Evolutionary conservation across 1,284 basidiomycete species (phyloP), one percentile per base, ranked within the genome.

Genomic region (Trichosporon sp.): DNA sequence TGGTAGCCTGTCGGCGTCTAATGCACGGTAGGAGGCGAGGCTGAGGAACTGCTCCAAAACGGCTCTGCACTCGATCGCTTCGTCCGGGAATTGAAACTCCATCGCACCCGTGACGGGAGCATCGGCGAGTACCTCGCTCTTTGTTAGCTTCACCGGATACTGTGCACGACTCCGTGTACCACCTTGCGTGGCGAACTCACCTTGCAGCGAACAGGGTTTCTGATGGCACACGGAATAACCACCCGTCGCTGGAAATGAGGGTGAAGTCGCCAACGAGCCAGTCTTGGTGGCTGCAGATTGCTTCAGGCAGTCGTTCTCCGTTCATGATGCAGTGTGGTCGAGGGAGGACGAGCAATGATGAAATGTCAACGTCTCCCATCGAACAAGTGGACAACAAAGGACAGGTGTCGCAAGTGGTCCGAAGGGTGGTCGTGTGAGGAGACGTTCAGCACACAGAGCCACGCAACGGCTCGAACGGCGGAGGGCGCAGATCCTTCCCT

Each of bases 231-330:
- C 32, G 18, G 3, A 62, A 25, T 7, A 31, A n/a, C 60, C 32
- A 34, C 18, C 60, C 60, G 32, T 62, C 60, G 6, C 29, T 18
- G 18, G 32, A 35, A n/a, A 38, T 13, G 9, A 35, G n/a, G 60
- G 60, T 62, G 60, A 62, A 62, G 60, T 62, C 34, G 32, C 60
- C 60, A 8, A n/a, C 38, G 18, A 42, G 38, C 38, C 38, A 42
- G 38, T n/a, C 38, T 8, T 42, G 18, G 8, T 42, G 38, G n/a
- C n/a, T n/a, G n/a, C n/a, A n/a, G 18, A n/a, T 5, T 18, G 15
- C 15, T n/a, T 9, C n/a, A n/a, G n/a, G n/a, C n/a, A n/a, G n/a
- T n/a, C n/a, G n/a, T n/a, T n/a, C n/a, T n/a, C n/a, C n/a, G n/a
- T n/a, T n/a, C n/a, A n/a, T n/a, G n/a, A n/a, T n/a, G n/a, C n/a